Percentiles rank a stretch among this genome's conserved stretches.
Evolutionary conservation across 164 flowering plant species (phyloP).

Genomic region (Magnolia changhungtana): DNA sequence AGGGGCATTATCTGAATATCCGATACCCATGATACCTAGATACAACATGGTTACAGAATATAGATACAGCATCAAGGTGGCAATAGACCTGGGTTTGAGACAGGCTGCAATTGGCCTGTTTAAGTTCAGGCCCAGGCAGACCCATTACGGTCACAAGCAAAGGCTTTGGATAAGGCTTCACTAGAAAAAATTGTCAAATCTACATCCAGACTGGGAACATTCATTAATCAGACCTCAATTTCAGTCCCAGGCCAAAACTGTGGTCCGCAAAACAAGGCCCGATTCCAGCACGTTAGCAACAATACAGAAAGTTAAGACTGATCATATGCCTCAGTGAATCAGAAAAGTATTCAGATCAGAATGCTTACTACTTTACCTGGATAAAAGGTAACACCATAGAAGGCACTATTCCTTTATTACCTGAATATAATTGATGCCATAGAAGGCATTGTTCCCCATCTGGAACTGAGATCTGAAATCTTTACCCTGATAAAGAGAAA

Average conservation of each 20-base stretch:
- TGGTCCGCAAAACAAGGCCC: background rate
- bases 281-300: background rate
- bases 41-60: background rate
- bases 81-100: background rate
- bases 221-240: background rate
- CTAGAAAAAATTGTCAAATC: background rate
- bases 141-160: background rate
- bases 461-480: slow-evolving; percentile 83
- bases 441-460: slow-evolving; percentile 74
- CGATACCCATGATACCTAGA: background rate
- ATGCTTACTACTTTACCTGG: background rate
- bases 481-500: slow-evolving; percentile 50
- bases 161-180: background rate
- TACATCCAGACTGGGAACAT: background rate
- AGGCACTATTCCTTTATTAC: slow-evolving; percentile 24
- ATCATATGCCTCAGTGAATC: background rate
- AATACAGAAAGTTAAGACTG: too few relatives aligned
- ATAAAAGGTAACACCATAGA: background rate
- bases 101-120: background rate
- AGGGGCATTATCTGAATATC: background rate
- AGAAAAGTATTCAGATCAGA: background rate
- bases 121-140: background rate
- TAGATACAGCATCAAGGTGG: background rate
- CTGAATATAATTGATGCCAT: slow-evolving; percentile 94
- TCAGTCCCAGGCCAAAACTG: background rate